Conservation (phyloP, 495 filamentous ascomycete genomes). For the Elasticomyces elasticus region DNA sequence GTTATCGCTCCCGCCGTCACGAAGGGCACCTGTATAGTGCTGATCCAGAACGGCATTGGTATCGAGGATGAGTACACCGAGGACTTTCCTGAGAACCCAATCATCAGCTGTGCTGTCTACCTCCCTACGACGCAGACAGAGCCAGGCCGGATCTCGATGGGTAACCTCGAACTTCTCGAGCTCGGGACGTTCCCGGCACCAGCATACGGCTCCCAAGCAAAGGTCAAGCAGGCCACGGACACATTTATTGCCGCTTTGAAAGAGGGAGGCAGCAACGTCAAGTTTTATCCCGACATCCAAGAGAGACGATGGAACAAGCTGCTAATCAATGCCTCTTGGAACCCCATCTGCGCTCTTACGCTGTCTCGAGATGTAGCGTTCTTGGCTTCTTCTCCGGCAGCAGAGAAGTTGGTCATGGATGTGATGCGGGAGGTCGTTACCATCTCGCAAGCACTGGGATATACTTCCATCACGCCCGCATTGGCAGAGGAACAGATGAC, state of each 20-base stretch:
- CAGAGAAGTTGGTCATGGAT: slow-evolving; percentile 30
- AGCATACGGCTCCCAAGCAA: slow-evolving; percentile 20
- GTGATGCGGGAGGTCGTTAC: slow-evolving; percentile 44
- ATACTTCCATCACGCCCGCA: slow-evolving; percentile 33
- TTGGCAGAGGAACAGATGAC: slow-evolving; percentile 33
- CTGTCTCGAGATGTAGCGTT: slow-evolving; percentile 37
- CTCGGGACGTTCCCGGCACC: slow-evolving; percentile 38
- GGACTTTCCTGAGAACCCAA: slow-evolving; percentile 38
- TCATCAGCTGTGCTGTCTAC: slow-evolving; percentile 41
- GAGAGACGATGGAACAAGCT: slow-evolving; percentile 44
- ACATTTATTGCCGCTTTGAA: slow-evolving; percentile 33
- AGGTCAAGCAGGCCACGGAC: slow-evolving; percentile 26
- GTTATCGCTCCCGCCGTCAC: slow-evolving; percentile 37
- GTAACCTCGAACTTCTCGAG: slow-evolving; percentile 34
- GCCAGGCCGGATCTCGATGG: slow-evolving; percentile 24
- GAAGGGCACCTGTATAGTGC: slow-evolving; percentile 37
- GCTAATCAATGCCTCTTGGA: slow-evolving; percentile 42
- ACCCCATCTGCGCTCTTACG: slow-evolving; percentile 43
- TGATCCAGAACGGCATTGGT: slow-evolving; percentile 48
- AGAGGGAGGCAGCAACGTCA: slow-evolving; percentile 33
- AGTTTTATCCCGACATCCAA: slow-evolving; percentile 41
- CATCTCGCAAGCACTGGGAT: slow-evolving; percentile 37
- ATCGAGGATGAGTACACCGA: slow-evolving; percentile 41
- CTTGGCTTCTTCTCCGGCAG: slow-evolving; percentile 30
- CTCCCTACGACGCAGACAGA: slow-evolving; percentile 38